Base-by-base conservation (phyloP, 2,329 filamentous ascomycete genomes). In the Fusarium sp. region DNA sequence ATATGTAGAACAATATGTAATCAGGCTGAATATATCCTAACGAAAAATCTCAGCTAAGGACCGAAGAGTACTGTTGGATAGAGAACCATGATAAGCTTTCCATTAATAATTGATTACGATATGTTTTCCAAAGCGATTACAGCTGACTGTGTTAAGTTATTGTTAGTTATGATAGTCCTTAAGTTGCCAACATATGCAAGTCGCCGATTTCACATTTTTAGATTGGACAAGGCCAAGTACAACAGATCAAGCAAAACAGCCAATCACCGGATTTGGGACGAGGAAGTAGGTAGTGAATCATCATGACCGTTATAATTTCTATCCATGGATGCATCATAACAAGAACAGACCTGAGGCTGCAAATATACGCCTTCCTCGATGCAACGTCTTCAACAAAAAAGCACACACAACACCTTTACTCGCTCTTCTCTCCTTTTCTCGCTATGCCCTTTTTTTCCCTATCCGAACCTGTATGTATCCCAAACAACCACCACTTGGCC, bases 401-500 rank as follows among this genome's bases (percentile, higher is more conserved):
- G 46, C 51, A 52, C 46, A 53, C 38, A 54, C 51, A 68, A 34
- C 29, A 44, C 46, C 50, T 44, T 55, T 55, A 43, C 49, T 69
- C 38, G 46, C 34, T 52, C 68, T 57, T 71, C 68, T 64, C 46
- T 53, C 64, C 53, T 71, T 71, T 65, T 66, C 68, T 52, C 52
- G 42, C 20, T 69, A 65, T 63, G 66, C 61, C 57, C 46, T 66
- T 70, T 70, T 58, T 29, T 7, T n/a, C n/a, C 16, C 47, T 63
- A 25, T 55, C 68, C 68, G 68, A 71, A 69, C 64, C 54, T 71
- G 68, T 71, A 71, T 71, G 67, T 71, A 71, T 68, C 68, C 68
- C 64, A 71, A 71, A 51, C 54, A 71, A 47, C 63, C 58, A 57
- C 54, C 59, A 47, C 45, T 50, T 53, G 25, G 25, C 40, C 30